Evolutionary conservation across 306 rosid genomes (phyloP), one percentile per base, ranked within the genome.

Genomic region (Styphnolobium japonicum): DNA sequence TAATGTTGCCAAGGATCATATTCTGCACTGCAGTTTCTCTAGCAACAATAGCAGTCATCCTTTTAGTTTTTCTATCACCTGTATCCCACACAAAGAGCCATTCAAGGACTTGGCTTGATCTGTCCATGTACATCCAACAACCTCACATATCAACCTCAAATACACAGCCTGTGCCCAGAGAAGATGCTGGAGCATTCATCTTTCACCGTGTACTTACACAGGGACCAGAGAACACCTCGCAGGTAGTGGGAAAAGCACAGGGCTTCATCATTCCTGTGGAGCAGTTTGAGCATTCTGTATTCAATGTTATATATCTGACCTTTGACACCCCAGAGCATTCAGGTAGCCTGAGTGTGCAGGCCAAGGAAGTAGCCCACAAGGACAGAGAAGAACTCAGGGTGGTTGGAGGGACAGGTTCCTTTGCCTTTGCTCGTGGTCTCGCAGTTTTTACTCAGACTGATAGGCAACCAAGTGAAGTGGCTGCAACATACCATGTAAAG

Each of bases 351-450:
- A 83, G 98, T 33, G 85, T 95, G 43, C 82, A 84, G 70, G 91
- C 90, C 57, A 79, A 72, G 62, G 85, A 80, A 60, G 78, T 60
- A 11, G 79, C 81, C 4, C 80, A 77, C n/a, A 63, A 83, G 31
- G 85, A 81, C 62, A 58, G 7, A 33, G 83, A 87, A 36, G 85
- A 85, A 40, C 87, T 90, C 42, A 83, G 73, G 1, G 94, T 95
- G 16, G 84, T 93, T 2, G 98, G 98, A 6, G 99, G 99, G 36
- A 91, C 97, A 10, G 96, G 97, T 22, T 91, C 90, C 0, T 92
- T 95, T 82, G 98, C 99, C 5, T 93, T 95, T 88, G 98, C 96
- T 23, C 91, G 90, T 22, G 98, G 98, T 51, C 14, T 88, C 2
- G 98, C 93, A 0, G 71, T 85, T 66, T 88, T 95, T 40, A 82